Percentiles rank a stretch among this genome's conserved stretches.
Conservation (phyloP, 306 rosid genomes). For the Styphnolobium japonicum region DNA sequence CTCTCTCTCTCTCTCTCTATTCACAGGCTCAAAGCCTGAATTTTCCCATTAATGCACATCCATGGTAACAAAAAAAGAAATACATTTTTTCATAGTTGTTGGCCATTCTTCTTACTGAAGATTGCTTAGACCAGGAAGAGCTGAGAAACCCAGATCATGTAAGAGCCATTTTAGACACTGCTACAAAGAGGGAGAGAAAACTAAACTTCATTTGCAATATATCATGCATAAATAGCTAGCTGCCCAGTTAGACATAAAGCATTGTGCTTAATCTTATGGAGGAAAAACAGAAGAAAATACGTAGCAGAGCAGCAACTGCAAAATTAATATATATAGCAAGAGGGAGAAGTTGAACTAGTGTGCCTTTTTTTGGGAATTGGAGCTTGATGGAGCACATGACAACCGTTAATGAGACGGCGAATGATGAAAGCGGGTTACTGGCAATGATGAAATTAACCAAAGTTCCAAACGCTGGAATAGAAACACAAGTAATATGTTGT, state of each 20-base stretch:
- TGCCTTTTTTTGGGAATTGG: neutral
- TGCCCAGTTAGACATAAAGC: neutral
- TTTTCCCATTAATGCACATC: neutral
- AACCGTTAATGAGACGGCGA: neutral
- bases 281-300: neutral
- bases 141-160: neutral
- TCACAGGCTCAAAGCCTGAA: neutral
- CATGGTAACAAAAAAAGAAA: neutral
- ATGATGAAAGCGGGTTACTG: slow-evolving; percentile 24
- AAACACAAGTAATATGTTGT: neutral
- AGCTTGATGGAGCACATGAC: slow-evolving; percentile 23
- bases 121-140: neutral
- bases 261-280: neutral
- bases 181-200: neutral
- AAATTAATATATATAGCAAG: neutral
- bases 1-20: neutral
- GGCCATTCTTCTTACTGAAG: neutral
- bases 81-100: neutral
- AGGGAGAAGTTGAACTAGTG: neutral
- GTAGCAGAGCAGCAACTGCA: neutral
- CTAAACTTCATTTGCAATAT: neutral
- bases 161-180: neutral
- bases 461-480: neutral
- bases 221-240: neutral
- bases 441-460: neutral